Evolutionary conservation across 2,329 filamentous ascomycete genomes (phyloP).

Genomic region (Atkinsonella texensis): DNA sequence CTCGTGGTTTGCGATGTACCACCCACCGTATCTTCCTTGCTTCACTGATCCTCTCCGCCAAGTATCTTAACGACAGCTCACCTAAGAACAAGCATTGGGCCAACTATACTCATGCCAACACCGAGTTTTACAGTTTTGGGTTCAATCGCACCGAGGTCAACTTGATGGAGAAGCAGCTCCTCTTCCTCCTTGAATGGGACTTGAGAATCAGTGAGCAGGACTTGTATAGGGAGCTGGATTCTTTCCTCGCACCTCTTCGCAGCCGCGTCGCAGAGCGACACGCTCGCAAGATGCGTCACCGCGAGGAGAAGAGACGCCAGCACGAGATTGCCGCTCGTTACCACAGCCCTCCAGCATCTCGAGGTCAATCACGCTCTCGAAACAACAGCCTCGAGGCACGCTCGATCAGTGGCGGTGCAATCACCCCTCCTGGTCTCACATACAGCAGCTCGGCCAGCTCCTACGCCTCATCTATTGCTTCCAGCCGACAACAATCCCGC

Average conservation of each 20-base stretch:
- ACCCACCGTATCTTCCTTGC: slow-evolving; percentile 96
- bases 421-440: slow-evolving; percentile 36
- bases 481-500: slow-evolving; percentile 35
- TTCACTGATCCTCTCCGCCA: slow-evolving; percentile 73
- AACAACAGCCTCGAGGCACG: slow-evolving; percentile 29
- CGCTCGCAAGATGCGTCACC: slow-evolving; percentile 36
- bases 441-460: slow-evolving; percentile 38
- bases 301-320: slow-evolving; percentile 31
- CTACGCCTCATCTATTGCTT: slow-evolving; percentile 35
- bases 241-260: slow-evolving; percentile 79
- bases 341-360: slow-evolving; percentile 34
- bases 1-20: slow-evolving; percentile 92
- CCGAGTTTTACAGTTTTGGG: slow-evolving; percentile 56
- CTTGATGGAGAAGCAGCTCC: slow-evolving; percentile 97
- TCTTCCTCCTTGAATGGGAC: slow-evolving; percentile 92
- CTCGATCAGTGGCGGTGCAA: slow-evolving; percentile 24
- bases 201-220: slow-evolving; percentile 75
- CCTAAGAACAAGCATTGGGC: slow-evolving; percentile 99
- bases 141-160: slow-evolving; percentile 96
- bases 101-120: slow-evolving; percentile 72
- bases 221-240: slow-evolving; percentile 75
- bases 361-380: slow-evolving; percentile 29
- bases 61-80: slow-evolving; percentile 97
- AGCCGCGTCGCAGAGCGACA: slow-evolving; percentile 40
- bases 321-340: slow-evolving; percentile 27